These are phyloP conservation scores for Stagonosporopsis tanaceti DNA, from an alignment of 2,329 filamentous ascomycete species.

Conservation along the genomic window DNA sequence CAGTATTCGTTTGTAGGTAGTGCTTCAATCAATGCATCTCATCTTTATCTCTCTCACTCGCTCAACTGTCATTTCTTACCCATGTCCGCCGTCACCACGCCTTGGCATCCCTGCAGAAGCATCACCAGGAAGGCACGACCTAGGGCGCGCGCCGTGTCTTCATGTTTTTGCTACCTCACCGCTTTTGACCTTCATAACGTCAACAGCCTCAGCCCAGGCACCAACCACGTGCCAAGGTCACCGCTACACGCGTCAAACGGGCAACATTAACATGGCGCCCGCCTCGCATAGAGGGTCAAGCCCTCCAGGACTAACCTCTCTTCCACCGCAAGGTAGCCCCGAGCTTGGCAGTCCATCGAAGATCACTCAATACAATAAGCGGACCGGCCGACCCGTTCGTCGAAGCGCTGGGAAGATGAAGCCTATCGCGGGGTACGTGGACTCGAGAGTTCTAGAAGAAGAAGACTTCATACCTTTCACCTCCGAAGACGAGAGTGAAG, in stretches of 20 bases:
- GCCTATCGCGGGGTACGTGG: conserved; percentile 50
- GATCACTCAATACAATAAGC: conserved; percentile 47
- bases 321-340: conserved; percentile 27
- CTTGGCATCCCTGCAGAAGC: conserved; percentile 19
- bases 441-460: conserved; percentile 48
- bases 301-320: background rate
- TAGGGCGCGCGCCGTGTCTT: background rate
- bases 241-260: conserved; percentile 12
- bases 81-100: background rate
- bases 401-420: conserved; percentile 49
- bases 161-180: background rate
- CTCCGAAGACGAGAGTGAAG: conserved; percentile 41
- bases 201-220: conserved; percentile 8
- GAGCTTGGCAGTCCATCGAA: conserved; percentile 42
- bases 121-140: conserved; percentile 10
- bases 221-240: conserved; percentile 15
- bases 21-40: conserved; percentile 10
- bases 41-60: conserved; percentile 4
- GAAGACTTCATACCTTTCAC: conserved; percentile 39
- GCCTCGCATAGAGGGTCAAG: background rate
- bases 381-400: conserved; percentile 55
- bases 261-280: conserved; percentile 18
- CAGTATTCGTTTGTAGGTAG: conserved; percentile 23
- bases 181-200: conserved; percentile 1
- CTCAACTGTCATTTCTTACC: background rate